phyloP scores from a whole-genome alignment of 306 rosid species.

The Rosa lucieae region DNA sequence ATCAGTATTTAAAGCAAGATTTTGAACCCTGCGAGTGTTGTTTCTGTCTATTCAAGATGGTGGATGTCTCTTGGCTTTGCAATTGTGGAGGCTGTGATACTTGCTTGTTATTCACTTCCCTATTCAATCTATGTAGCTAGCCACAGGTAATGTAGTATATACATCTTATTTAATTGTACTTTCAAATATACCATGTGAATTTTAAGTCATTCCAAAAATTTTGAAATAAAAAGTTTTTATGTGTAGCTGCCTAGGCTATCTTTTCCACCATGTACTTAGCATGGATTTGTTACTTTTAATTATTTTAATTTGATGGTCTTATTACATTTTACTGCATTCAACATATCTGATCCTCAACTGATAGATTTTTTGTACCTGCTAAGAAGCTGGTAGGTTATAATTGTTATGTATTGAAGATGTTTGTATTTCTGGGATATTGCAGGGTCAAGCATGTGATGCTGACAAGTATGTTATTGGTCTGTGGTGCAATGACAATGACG shows the following conservation, averaged over 20 bases:
- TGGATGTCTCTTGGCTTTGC: constrained; percentile 99
- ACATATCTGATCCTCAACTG: not conserved
- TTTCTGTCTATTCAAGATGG: constrained; percentile 66
- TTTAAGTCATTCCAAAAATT: too few relatives aligned
- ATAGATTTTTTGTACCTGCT: not conserved
- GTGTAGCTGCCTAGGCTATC: not conserved
- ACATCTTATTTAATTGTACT: constrained; percentile 8
- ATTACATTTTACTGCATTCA: not conserved
- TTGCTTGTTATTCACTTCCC: constrained; percentile 89
- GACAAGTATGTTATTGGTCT: constrained; percentile 74
- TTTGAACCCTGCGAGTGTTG: constrained; percentile 27
- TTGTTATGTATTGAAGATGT: constrained; percentile 4
- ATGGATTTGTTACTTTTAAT: not conserved
- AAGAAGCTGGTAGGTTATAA: not conserved
- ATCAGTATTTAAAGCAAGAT: constrained; percentile 25
- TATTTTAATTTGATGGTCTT: not conserved
- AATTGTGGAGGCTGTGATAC: constrained; percentile 74
- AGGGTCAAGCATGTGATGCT: constrained; percentile 89
- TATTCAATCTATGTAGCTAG: constrained; percentile 79
- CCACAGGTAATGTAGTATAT: constrained; percentile 55
- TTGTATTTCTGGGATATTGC: constrained; percentile 36
- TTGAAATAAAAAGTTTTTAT: not conserved
- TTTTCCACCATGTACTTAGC: not conserved
- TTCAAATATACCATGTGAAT: constrained; percentile 11
- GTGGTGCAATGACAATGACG: constrained; percentile 91